Percentiles rank a stretch among this genome's conserved stretches.
Conservation (phyloP, 139 green algal species). For the Chlamydomonas sphaeroides region DNA sequence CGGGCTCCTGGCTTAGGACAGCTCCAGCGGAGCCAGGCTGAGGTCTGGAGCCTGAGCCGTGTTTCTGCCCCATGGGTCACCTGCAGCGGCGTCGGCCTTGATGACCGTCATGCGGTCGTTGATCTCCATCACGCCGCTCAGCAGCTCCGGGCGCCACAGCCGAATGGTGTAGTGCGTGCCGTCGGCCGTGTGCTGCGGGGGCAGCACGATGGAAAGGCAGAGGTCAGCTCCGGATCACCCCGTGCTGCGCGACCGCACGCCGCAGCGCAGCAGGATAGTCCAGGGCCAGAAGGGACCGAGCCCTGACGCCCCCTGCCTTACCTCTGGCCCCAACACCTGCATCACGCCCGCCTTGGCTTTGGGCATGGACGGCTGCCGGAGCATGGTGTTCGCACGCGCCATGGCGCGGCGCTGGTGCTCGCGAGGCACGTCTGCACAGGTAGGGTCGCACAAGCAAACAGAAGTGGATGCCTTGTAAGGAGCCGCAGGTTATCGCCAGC, state of each 20-base stretch:
- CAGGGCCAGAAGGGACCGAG: no score
- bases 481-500: no score
- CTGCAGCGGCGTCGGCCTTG: slow-evolving; percentile 12
- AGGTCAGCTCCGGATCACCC: not conserved
- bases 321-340: slow-evolving; percentile 33
- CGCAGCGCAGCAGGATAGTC: no score
- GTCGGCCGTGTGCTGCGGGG: slow-evolving; percentile 19
- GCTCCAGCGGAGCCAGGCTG: no score
- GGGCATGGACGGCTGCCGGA: not conserved
- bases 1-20: no score
- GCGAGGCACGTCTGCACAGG: no score
- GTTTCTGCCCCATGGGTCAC: no score
- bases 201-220: not conserved
- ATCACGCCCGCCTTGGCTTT: slow-evolving; percentile 19
- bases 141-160: slow-evolving; percentile 44
- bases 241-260: no score
- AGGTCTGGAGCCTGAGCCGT: no score
- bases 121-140: slow-evolving; percentile 37
- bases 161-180: slow-evolving; percentile 30
- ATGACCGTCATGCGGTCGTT: slow-evolving; percentile 14
- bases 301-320: no score
- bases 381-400: not conserved
- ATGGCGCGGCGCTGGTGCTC: not conserved
- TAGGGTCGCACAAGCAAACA: no score
- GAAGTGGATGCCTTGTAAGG: no score